phyloP scores from a whole-genome alignment of 805 yeast species.

The Myxozyma sirexii region DNA sequence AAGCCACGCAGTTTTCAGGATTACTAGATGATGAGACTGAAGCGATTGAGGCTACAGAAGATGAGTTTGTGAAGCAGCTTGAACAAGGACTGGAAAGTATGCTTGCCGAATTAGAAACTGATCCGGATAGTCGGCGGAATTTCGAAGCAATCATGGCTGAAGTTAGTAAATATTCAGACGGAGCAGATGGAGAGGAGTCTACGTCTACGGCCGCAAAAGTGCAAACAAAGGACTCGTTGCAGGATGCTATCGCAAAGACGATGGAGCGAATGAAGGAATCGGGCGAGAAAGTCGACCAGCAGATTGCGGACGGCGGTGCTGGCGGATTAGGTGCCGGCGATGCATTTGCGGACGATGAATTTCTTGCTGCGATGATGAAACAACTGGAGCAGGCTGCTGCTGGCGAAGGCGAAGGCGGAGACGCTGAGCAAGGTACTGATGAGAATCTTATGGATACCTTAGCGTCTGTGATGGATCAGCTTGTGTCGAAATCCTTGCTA shows the following conservation, averaged over 20 bases:
- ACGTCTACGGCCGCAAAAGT: slow-evolving; percentile 25
- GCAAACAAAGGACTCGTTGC: slow-evolving; percentile 47
- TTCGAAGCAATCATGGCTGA: slow-evolving; percentile 50
- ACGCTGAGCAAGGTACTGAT: slow-evolving; percentile 45
- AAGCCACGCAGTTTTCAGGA: not conserved
- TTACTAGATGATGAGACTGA: slow-evolving; percentile 1
- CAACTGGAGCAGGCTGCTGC: slow-evolving; percentile 52
- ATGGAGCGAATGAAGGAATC: slow-evolving; percentile 76
- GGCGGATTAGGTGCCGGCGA: slow-evolving; percentile 22
- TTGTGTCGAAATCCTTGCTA: slow-evolving; percentile 80
- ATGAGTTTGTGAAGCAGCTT: slow-evolving; percentile 46
- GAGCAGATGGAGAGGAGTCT: slow-evolving; percentile 9
- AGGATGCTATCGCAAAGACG: slow-evolving; percentile 77
- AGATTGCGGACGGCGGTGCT: slow-evolving; percentile 40
- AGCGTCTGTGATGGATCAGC: slow-evolving; percentile 74
- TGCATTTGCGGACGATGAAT: slow-evolving; percentile 48
- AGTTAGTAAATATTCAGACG: slow-evolving; percentile 33
- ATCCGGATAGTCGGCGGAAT: slow-evolving; percentile 56
- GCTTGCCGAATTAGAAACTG: slow-evolving; percentile 52
- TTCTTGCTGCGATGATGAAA: slow-evolving; percentile 63
- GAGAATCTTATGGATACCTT: slow-evolving; percentile 67
- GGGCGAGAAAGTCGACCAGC: slow-evolving; percentile 70
- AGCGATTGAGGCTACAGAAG: slow-evolving; percentile 34
- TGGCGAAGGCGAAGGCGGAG: slow-evolving; percentile 47
- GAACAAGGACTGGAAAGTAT: slow-evolving; percentile 48